Evolutionary conservation across 2,329 filamentous ascomycete genomes (phyloP), one percentile per base, ranked within the genome.

Genomic region (Exserohilum rostratum): DNA sequence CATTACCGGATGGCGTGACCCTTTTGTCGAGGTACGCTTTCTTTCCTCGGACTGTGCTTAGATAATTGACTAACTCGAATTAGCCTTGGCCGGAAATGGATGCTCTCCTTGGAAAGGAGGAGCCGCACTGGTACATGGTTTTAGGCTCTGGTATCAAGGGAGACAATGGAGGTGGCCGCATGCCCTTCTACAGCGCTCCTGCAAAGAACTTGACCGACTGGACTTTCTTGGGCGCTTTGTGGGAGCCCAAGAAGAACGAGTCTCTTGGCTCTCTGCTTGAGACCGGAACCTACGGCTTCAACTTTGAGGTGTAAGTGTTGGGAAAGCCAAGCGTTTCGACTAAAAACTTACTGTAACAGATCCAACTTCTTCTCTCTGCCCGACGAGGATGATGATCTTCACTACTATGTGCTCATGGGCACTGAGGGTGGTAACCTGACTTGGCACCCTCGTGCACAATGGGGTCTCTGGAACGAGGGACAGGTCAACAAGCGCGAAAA

Each of bases 381-480:
- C 5, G 78, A 80, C 38, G 71, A 75, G 31, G 74, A 77, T 52
- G 77, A 77, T 6, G 69, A 77, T 25, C 61, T 76, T 6, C 78
- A 80, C 56, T 80, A 77, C 67, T 80, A 77, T 55, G 68, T 73
- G 22, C 73, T 78, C 47, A 78, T 78, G 70, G 74, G 75, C 17
- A 69, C 76, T 1, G 78, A 80, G 53, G 78, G 78, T 25, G 77
- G 77, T 18, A 80, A 80, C 50, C 68, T 77, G 12, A 76, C 74
- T 0, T 79, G 77, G 65, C 71, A 75, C 31, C 65, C 68, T 27
- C 72, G 72, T 33, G 53, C 64, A 11, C 76, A 79, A 50, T 80
- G 77, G 78, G 73, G 77, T 15, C 68, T 81, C 1, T 80, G 78
- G 75, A 78, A 79, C 40, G 78, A 80, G 55, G 79, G 79, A 13